Conservation (phyloP, 495 filamentous ascomycete genomes). For the Neurospora tetraspora region DNA sequence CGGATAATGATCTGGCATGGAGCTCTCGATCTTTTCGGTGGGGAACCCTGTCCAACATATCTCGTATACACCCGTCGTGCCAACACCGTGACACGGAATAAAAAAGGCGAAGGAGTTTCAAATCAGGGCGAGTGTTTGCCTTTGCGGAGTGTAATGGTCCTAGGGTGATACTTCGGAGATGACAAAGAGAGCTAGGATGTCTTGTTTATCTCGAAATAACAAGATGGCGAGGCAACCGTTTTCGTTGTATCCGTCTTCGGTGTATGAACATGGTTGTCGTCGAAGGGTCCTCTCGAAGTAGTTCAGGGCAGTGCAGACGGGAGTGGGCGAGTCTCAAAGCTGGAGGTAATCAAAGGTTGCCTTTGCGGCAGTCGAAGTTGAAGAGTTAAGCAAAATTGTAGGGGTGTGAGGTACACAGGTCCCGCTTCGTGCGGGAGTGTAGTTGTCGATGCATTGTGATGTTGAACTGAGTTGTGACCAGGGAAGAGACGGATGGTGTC, state of each 20-base stretch:
- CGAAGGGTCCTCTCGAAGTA: neutral
- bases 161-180: neutral
- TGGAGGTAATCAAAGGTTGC: neutral
- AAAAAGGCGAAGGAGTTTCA: neutral
- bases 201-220: neutral
- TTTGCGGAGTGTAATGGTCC: neutral
- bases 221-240: neutral
- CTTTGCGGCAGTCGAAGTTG: neutral
- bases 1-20: neutral
- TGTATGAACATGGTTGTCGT: neutral
- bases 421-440: neutral
- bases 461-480: neutral
- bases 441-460: neutral
- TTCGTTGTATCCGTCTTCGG: neutral
- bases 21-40: neutral
- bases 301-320: neutral
- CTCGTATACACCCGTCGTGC: neutral
- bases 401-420: neutral
- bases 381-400: neutral
- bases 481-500: neutral
- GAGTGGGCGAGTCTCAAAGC: neutral
- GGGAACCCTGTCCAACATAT: neutral
- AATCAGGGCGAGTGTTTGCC: neutral
- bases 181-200: neutral
- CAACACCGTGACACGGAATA: neutral